phyloP scores from a whole-genome alignment of 208 protist species.

The Leishmania amazonensis region DNA sequence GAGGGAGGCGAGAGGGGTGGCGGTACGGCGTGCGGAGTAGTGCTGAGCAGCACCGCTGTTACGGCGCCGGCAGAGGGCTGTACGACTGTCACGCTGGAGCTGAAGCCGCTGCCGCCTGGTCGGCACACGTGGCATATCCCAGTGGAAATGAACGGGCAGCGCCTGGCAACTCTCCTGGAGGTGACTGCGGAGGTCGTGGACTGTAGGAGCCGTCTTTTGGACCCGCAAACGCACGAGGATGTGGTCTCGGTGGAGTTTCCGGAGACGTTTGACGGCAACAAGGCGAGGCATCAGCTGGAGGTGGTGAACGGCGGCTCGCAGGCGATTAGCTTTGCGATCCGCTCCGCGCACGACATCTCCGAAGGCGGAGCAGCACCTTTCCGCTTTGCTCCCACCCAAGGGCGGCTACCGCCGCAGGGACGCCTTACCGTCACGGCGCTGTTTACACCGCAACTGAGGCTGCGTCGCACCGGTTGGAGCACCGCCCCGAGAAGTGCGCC shows the following conservation, averaged over 20 bases:
- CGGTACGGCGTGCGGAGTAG: conserved; percentile 16
- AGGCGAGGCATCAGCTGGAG: conserved; percentile 44
- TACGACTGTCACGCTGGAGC: conserved; percentile 58
- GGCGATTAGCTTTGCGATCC: conserved; percentile 85
- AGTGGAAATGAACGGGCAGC: conserved; percentile 54
- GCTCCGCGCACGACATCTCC: conserved; percentile 49
- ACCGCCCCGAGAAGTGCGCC: conserved; percentile 2
- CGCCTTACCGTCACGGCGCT: conserved; percentile 45
- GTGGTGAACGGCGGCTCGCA: conserved; percentile 78
- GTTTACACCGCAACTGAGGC: conserved; percentile 68
- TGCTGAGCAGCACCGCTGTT: conserved; percentile 18
- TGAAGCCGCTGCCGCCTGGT: conserved; percentile 52
- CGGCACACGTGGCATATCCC: conserved; percentile 44
- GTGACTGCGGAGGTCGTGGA: conserved; percentile 79
- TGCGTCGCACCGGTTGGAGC: conserved; percentile 66
- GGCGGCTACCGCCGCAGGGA: conserved; percentile 67
- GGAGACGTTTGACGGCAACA: conserved; percentile 72
- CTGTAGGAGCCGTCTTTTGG: conserved; percentile 67
- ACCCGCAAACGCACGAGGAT: conserved; percentile 55
- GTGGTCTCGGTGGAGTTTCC: conserved; percentile 63
- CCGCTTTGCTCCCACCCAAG: conserved; percentile 69
- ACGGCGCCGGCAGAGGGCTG: conserved; percentile 43
- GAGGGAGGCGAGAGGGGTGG: background rate
- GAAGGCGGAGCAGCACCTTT: conserved; percentile 67
- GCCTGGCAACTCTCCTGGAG: conserved; percentile 30